Evolutionary conservation across 441 rosid species (phyloP).

Genomic region (Gossypium gossypioides): DNA sequence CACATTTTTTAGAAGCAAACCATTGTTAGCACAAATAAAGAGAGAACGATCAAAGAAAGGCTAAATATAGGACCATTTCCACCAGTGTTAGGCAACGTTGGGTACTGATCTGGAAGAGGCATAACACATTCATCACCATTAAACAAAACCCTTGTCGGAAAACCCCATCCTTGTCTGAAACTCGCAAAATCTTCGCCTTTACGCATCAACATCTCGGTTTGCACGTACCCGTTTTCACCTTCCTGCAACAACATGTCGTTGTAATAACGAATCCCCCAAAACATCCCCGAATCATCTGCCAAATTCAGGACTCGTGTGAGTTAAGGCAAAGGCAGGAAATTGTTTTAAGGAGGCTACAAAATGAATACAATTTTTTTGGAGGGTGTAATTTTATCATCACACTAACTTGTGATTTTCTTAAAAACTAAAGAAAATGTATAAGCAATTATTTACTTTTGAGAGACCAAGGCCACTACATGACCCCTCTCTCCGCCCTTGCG

Average conservation of each 20-base stretch:
- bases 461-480: too few species aligned
- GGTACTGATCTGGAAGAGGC: conserved; percentile 78
- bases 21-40: conserved; percentile 7
- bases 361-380: neutral
- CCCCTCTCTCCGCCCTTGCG: too few species aligned
- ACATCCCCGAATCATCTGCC: conserved; percentile 70
- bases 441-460: too few species aligned
- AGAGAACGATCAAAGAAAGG: conserved; percentile 1
- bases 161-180: conserved; percentile 75
- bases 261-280: conserved; percentile 67
- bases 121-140: conserved; percentile 88
- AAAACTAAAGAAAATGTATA: too few species aligned
- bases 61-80: neutral
- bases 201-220: conserved; percentile 52
- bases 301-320: neutral
- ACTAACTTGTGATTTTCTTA: too few species aligned
- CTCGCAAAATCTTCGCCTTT: conserved; percentile 48
- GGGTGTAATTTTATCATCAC: too few species aligned
- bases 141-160: conserved; percentile 64
- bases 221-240: conserved; percentile 54
- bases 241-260: conserved; percentile 62
- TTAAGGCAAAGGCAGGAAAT: too few species aligned
- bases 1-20: too few species aligned
- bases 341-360: neutral
- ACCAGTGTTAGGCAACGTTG: conserved; percentile 48